Evolutionary conservation across 805 yeast genomes (phyloP).

Genomic region (Nakazawaea wickerhamii): DNA sequence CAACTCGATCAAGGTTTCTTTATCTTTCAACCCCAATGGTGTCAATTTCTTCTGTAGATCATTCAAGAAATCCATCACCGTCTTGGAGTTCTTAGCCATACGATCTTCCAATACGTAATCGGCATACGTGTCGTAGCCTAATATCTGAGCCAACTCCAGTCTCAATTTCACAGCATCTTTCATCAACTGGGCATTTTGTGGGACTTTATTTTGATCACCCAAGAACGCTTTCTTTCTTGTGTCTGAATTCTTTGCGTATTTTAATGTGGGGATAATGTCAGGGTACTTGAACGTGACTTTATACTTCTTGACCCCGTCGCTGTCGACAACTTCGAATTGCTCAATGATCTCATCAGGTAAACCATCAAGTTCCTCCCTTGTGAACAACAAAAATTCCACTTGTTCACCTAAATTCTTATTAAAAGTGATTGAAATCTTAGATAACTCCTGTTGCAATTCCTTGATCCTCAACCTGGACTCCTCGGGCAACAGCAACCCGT

Average conservation of each 20-base stretch:
- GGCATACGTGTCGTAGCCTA: conserved; percentile 68
- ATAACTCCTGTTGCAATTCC: conserved; percentile 52
- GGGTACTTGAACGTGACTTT: conserved; percentile 82
- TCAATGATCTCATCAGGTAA: conserved; percentile 61
- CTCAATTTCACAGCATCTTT: conserved; percentile 57
- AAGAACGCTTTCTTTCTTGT: conserved; percentile 63
- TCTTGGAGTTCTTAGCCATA: conserved; percentile 69
- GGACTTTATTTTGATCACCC: conserved; percentile 64
- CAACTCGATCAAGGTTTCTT: conserved; percentile 39
- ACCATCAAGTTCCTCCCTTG: conserved; percentile 64
- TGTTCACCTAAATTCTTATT: conserved; percentile 69
- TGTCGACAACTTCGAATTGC: conserved; percentile 46
- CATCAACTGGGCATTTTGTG: conserved; percentile 58
- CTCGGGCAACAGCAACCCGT: conserved; percentile 59
- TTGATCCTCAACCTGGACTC: conserved; percentile 53
- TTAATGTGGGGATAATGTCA: conserved; percentile 71
- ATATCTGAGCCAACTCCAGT: conserved; percentile 50
- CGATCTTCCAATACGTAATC: conserved; percentile 69
- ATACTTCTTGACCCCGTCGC: conserved; percentile 32
- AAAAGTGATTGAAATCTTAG: conserved; percentile 51
- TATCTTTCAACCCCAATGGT: conserved; percentile 56
- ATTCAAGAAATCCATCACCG: conserved; percentile 54
- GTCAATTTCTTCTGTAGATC: conserved; percentile 56
- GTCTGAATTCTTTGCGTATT: conserved; percentile 56
- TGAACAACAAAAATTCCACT: conserved; percentile 52